Conservation (phyloP, 352 stramenopile species). For the Lagenidium giganteum region DNA sequence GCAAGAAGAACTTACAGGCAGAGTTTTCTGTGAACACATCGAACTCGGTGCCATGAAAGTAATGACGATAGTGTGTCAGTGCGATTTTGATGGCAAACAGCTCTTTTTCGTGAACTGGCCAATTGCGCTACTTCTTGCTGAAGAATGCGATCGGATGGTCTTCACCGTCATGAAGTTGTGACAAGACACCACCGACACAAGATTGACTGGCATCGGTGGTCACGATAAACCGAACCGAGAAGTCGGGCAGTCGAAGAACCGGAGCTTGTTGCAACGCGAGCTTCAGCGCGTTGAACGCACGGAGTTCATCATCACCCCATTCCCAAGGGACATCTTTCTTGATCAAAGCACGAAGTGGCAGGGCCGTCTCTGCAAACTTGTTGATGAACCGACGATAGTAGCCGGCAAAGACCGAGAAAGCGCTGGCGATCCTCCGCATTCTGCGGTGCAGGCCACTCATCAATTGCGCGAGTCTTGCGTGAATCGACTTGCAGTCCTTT, state of each 20-base stretch:
- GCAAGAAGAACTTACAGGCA: slow-evolving; percentile 8
- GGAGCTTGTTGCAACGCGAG: slow-evolving; percentile 1
- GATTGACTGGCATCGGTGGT: slow-evolving; percentile 3
- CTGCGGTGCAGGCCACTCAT: slow-evolving; percentile 3
- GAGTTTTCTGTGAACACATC: slow-evolving; percentile 12
- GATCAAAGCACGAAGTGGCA: slow-evolving; percentile 9
- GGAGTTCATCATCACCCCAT: slow-evolving; percentile 4
- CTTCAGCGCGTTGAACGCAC: slow-evolving; percentile 13
- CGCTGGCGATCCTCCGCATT: slow-evolving; percentile 9
- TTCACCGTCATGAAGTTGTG: not conserved
- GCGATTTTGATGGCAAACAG: slow-evolving; percentile 7
- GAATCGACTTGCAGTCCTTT: no score
- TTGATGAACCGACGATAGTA: slow-evolving; percentile 20
- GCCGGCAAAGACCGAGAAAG: slow-evolving; percentile 16
- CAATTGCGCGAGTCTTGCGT: slow-evolving; percentile 8
- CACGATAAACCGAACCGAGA: slow-evolving; percentile 5
- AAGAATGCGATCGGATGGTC: slow-evolving; percentile 10
- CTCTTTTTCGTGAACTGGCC: slow-evolving; percentile 9
- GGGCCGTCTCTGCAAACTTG: slow-evolving; percentile 10
- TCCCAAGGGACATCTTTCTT: slow-evolving; percentile 13
- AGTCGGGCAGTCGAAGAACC: slow-evolving; percentile 3
- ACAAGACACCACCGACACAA: slow-evolving; percentile 6
- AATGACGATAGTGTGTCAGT: slow-evolving; percentile 4
- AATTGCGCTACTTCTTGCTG: slow-evolving; percentile 4
- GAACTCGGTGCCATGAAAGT: slow-evolving; percentile 6